Evolutionary conservation across 129 eudicot genomes (phyloP), one percentile per base, ranked within the genome.

Genomic region (Helichrysum umbraculigerum): DNA sequence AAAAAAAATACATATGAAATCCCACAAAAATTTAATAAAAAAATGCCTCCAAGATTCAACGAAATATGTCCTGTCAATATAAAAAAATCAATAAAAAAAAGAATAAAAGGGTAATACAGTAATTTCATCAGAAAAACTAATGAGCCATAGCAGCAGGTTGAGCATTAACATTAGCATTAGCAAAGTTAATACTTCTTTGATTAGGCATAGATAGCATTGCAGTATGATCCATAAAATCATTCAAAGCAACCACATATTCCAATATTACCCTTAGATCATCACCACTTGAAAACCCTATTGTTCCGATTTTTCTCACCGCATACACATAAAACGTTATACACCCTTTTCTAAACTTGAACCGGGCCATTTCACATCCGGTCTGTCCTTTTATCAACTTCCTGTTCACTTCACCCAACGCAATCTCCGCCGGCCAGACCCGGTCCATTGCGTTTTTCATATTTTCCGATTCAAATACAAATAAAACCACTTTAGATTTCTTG

Each of bases 181-280:
- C 87, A 78, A 81, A 82, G 66, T 50, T 79, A 39, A 94, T 91
- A 70, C 83, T 88, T 76, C 96, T 87, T 81, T 91, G 93, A 63
- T 89, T 81, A 35, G 98, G 98, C 97, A 87, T 80, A 4, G 98
- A 97, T 35, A 94, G 96, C 98, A 94, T 90, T 15, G 97, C 89
- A 47, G 98, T 94, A 70, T 94, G 98, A 82, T 94, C 98, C 82
- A 94, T 70, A 81, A 94, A 94, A 88, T 94, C 98, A 64, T 91
- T 88, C 39, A 94, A 82, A 39, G 89, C 91, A 65, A 87, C 96
- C 41, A 94, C 97, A 30, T 85, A 81, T 71, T 91, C 88, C 84
- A 94, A 68, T 12, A 94, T 80, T 50, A 59, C 59, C 73, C 90
- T 87, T 66, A 94, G 76, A 83, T 94, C 98, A 21, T 91, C 97